These are phyloP conservation scores for Suillus decipiens DNA, from an alignment of 768 basidiomycete species.

Conservation along the genomic window DNA sequence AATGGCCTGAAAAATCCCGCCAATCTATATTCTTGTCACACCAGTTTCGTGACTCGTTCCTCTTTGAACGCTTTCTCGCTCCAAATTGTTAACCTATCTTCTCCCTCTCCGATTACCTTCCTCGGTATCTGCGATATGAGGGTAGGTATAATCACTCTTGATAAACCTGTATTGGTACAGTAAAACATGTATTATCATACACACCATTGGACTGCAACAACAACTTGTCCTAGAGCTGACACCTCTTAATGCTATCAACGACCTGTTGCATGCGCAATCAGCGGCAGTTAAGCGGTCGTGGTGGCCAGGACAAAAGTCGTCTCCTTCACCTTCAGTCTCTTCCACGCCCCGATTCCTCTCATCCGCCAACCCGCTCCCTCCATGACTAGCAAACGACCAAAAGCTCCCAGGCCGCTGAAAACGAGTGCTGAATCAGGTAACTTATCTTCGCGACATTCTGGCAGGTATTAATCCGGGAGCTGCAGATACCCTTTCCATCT, in stretches of 20 bases:
- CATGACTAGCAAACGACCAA: conserved; percentile 36
- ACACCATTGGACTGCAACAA: not conserved
- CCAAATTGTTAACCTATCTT: not conserved
- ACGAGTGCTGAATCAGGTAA: conserved; percentile 55
- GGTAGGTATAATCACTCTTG: not conserved
- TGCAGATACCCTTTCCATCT: conserved; percentile 50
- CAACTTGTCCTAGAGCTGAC: conserved; percentile 15
- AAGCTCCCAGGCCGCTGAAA: conserved; percentile 54
- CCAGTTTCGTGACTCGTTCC: not conserved
- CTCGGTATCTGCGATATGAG: not conserved
- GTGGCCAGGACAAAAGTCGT: conserved; percentile 21
- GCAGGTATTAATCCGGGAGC: conserved; percentile 55
- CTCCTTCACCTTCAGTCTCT: conserved; percentile 22
- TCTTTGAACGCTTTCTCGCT: not conserved
- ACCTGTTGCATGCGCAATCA: conserved; percentile 26
- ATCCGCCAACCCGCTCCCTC: conserved; percentile 32
- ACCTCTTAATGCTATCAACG: conserved; percentile 28
- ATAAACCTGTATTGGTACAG: not conserved
- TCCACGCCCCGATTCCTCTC: conserved; percentile 22
- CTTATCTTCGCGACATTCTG: conserved; percentile 68
- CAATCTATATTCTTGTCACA: not conserved
- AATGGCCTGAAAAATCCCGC: not conserved
- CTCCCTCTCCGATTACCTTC: not conserved
- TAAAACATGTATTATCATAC: conserved; percentile 3
- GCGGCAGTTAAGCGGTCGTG: conserved; percentile 29